Evolutionary conservation across 768 basidiomycete species (phyloP).

Genomic region (Thelephora ganbajun): DNA sequence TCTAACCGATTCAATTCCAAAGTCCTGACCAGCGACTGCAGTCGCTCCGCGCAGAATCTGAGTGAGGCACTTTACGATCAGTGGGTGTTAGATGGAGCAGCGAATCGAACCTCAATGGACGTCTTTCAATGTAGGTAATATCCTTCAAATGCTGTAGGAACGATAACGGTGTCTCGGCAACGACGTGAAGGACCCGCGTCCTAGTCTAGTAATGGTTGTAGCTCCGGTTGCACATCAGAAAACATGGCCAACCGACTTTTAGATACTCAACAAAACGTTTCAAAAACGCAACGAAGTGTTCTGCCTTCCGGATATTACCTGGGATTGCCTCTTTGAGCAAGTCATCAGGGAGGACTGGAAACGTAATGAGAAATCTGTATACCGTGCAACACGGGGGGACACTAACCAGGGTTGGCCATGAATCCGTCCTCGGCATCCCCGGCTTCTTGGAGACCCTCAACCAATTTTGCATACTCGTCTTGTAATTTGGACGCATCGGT

Average conservation of each 20-base stretch:
- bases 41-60: slow-evolving; percentile 92
- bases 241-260: slow-evolving; percentile 41
- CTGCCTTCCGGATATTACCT: slow-evolving; percentile 96
- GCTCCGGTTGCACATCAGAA: slow-evolving; percentile 1
- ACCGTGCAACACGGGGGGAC: background rate
- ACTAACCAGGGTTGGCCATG: slow-evolving; percentile 77
- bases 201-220: slow-evolving; percentile 48
- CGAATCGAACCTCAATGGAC: slow-evolving; percentile 67
- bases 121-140: slow-evolving; percentile 93
- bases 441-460: slow-evolving; percentile 83
- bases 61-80: slow-evolving; percentile 2
- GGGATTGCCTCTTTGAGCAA: slow-evolving; percentile 91
- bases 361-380: background rate
- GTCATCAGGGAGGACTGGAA: slow-evolving; percentile 80
- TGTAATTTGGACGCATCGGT: slow-evolving; percentile 91
- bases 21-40: slow-evolving; percentile 89
- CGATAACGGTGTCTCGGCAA: slow-evolving; percentile 93
- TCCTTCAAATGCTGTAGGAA: slow-evolving; percentile 98
- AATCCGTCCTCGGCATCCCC: slow-evolving; percentile 65
- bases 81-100: background rate
- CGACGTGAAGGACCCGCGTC: slow-evolving; percentile 98
- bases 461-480: slow-evolving; percentile 91
- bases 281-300: slow-evolving; percentile 96
- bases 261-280: slow-evolving; percentile 98
- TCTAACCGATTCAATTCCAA: slow-evolving; percentile 81